These are phyloP conservation scores for Hemisphaericaspora subhashii DNA, from an alignment of 1,139 yeast species.

Conservation along the genomic window DNA sequence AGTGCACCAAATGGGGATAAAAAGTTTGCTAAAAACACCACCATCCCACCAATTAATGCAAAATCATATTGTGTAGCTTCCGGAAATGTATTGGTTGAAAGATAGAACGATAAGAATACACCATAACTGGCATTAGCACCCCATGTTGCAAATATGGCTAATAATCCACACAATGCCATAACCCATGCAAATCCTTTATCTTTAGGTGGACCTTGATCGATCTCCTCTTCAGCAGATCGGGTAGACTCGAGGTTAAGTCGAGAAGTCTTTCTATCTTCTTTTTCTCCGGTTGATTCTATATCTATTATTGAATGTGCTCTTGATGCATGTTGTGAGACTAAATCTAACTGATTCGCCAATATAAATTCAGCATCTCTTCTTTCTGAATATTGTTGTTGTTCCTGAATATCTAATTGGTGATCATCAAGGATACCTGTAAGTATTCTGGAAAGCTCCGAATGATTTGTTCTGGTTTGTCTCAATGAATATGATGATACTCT, in stretches of 20 bases:
- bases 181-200: slow-evolving; percentile 78
- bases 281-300: slow-evolving; percentile 4
- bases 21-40: slow-evolving; percentile 57
- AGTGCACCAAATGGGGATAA: slow-evolving; percentile 54
- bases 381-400: slow-evolving; percentile 17
- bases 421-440: slow-evolving; percentile 37
- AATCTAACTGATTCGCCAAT: slow-evolving; percentile 23
- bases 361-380: slow-evolving; percentile 24
- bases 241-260: neutral
- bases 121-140: slow-evolving; percentile 74
- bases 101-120: slow-evolving; percentile 60
- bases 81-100: slow-evolving; percentile 44
- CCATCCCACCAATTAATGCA: slow-evolving; percentile 70
- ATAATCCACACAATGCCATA: slow-evolving; percentile 53
- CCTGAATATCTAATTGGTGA: slow-evolving; percentile 21
- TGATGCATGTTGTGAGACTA: slow-evolving; percentile 12
- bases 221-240: slow-evolving; percentile 7
- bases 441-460: slow-evolving; percentile 30
- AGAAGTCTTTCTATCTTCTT: slow-evolving; percentile 6
- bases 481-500: neutral
- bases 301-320: slow-evolving; percentile 8
- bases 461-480: slow-evolving; percentile 13
- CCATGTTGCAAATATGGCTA: slow-evolving; percentile 61
- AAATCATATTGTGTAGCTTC: slow-evolving; percentile 61
- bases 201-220: slow-evolving; percentile 36